Conservation (phyloP, 768 basidiomycete genomes). For the Leccinellum albellum region DNA sequence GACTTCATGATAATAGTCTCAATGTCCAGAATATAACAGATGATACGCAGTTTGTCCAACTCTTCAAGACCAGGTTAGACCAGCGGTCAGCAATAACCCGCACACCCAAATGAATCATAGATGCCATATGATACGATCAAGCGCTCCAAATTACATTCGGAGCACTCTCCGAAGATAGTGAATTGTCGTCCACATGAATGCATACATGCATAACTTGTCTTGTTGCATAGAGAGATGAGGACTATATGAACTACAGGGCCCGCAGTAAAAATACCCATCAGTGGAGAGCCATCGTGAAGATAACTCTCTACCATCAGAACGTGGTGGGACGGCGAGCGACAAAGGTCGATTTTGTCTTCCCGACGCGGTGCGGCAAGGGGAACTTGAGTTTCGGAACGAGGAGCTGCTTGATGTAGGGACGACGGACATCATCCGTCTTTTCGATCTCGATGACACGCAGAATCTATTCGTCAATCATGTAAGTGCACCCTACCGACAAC, state of each 20-base stretch:
- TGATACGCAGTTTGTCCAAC: neutral
- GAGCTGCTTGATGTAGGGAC: conserved; percentile 98
- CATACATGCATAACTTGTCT: conserved; percentile 7
- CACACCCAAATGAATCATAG: neutral
- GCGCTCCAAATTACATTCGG: neutral
- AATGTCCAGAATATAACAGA: neutral
- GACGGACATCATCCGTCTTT: conserved; percentile 87
- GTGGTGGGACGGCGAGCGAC: conserved; percentile 74
- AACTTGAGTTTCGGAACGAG: conserved; percentile 88
- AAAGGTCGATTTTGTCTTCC: conserved; percentile 77
- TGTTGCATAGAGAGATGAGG: conserved; percentile 15
- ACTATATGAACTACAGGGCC: conserved; percentile 14
- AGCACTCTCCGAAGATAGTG: neutral
- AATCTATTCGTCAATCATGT: conserved; percentile 52
- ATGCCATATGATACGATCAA: neutral
- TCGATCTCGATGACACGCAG: conserved; percentile 95
- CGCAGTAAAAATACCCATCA: conserved; percentile 6
- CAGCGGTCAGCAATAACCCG: neutral
- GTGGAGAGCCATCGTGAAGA: neutral
- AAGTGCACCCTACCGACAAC: neutral
- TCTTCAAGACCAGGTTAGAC: neutral
- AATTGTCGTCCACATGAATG: neutral
- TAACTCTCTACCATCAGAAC: conserved; percentile 41
- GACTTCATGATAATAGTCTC: neutral
- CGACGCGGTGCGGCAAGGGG: conserved; percentile 90